These are phyloP conservation scores for Botrytis hyacinthi DNA, from an alignment of 2,329 filamentous ascomycete species.

Conservation along the genomic window DNA sequence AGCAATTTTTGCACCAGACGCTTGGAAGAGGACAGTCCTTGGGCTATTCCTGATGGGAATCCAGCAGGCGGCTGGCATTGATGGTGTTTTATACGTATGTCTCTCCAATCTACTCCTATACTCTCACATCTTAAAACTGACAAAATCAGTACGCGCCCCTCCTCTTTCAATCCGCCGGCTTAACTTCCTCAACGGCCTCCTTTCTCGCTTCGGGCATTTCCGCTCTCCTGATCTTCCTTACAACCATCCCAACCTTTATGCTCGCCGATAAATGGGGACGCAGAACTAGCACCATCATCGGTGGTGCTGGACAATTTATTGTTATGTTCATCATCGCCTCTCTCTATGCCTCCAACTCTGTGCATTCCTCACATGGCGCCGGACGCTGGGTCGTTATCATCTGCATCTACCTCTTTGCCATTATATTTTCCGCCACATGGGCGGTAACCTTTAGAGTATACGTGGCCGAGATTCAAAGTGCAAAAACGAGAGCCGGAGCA, in stretches of 20 bases:
- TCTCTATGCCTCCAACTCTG: conserved; percentile 50
- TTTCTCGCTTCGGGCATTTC: conserved; percentile 63
- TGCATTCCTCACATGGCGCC: conserved; percentile 42
- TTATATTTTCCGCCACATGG: conserved; percentile 51
- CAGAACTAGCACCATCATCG: conserved; percentile 52
- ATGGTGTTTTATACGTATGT: conserved; percentile 59
- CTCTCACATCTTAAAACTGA: conserved; percentile 3
- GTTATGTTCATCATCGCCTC: conserved; percentile 54
- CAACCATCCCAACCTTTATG: conserved; percentile 55
- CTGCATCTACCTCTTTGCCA: conserved; percentile 49
- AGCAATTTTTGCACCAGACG: conserved; percentile 42
- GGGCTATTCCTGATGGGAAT: conserved; percentile 58
- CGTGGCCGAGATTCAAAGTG: conserved; percentile 56
- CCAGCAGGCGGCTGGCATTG: conserved; percentile 61
- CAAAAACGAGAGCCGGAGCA: conserved; percentile 52
- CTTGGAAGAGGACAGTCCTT: conserved; percentile 48
- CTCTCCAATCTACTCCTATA: background rate
- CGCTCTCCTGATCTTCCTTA: conserved; percentile 55
- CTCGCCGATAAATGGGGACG: conserved; percentile 58
- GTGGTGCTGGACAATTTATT: conserved; percentile 49
- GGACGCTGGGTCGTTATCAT: conserved; percentile 52
- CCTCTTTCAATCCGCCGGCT: conserved; percentile 58
- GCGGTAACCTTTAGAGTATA: conserved; percentile 56
- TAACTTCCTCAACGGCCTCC: conserved; percentile 51
- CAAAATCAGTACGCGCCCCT: conserved; percentile 54